These are phyloP conservation scores for Xylariaceae sp. DNA, from an alignment of 2,329 filamentous ascomycete species.

Conservation along the genomic window DNA sequence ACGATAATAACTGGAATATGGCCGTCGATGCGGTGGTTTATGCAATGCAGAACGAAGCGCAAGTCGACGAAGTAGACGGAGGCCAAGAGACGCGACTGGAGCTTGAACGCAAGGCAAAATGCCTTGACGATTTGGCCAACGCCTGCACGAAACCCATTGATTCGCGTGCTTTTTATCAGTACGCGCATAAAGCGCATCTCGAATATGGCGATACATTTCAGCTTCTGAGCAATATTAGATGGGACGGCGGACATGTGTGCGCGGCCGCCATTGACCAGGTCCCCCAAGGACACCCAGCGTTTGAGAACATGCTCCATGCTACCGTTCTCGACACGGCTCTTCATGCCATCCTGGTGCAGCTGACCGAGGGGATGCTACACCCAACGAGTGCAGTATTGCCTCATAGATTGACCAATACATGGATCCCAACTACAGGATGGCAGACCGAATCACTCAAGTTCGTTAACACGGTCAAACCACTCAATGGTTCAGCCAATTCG, in stretches of 20 bases:
- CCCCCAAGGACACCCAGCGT: background rate
- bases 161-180: background rate
- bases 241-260: background rate
- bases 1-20: background rate
- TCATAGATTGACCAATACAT: background rate
- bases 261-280: background rate
- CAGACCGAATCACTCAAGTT: background rate
- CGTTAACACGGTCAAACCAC: background rate
- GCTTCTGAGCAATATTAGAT: background rate
- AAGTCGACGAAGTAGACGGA: background rate
- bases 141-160: background rate
- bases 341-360: background rate
- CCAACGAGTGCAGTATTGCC: background rate
- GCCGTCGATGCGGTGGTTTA: background rate
- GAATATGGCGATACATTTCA: background rate
- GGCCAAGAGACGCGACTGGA: background rate
- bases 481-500: too few species aligned
- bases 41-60: background rate
- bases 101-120: background rate
- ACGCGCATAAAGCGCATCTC: background rate
- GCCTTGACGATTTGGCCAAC: background rate
- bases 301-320: background rate
- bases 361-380: background rate
- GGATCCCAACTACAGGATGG: background rate
- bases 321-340: background rate